These are phyloP conservation scores for Bacidia gigantensis DNA, from an alignment of 495 filamentous ascomycete species.

Conservation along the genomic window DNA sequence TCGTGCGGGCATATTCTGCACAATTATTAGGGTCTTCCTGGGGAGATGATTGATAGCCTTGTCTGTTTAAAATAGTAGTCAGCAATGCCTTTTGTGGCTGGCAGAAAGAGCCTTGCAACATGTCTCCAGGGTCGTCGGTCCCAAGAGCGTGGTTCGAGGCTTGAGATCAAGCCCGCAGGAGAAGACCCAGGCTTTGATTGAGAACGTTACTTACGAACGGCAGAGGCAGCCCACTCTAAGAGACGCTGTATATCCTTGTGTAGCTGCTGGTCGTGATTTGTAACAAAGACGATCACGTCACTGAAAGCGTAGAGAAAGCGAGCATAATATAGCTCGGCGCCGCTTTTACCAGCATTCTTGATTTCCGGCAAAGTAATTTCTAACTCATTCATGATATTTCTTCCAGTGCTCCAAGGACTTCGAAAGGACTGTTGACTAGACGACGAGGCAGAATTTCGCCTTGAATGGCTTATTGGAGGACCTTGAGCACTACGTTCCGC, in stretches of 20 bases:
- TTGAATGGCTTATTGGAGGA: neutral
- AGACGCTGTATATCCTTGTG: constrained; percentile 9
- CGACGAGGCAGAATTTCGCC: neutral
- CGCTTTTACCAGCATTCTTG: constrained; percentile 7
- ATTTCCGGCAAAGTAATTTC: constrained; percentile 7
- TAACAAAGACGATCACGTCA: constrained; percentile 15
- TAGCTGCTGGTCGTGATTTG: constrained; percentile 8
- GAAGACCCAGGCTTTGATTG: neutral
- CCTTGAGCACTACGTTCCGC: neutral
- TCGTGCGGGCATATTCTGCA: neutral
- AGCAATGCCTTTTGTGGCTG: neutral
- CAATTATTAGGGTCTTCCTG: neutral
- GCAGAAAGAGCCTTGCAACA: too few relatives aligned
- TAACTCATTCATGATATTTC: neutral
- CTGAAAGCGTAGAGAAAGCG: constrained; percentile 16
- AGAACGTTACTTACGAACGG: neutral
- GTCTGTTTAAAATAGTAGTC: too few relatives aligned
- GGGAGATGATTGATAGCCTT: neutral
- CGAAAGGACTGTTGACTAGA: neutral
- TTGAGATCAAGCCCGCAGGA: neutral
- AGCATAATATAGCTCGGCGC: constrained; percentile 14
- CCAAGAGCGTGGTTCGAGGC: too few relatives aligned
- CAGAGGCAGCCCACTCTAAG: constrained; percentile 12
- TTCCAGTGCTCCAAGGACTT: neutral
- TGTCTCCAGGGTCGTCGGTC: too few relatives aligned